Evolutionary conservation across 257 asterid genomes (phyloP).

Genomic region (Solanum pimpinellifolium): DNA sequence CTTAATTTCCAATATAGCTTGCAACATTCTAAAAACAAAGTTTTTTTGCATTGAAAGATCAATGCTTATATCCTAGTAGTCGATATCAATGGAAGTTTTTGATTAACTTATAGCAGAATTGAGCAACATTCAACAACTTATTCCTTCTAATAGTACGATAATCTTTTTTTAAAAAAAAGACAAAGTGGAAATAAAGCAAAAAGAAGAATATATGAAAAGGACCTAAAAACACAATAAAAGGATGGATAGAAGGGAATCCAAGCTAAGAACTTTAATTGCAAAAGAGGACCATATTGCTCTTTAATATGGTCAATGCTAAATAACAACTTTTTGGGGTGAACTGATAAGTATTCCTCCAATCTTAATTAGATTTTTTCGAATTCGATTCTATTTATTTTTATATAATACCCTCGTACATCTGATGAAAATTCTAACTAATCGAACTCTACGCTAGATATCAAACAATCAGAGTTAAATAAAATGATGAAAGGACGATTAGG

Average conservation of each 20-base stretch:
- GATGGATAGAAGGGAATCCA: slow-evolving; percentile 20
- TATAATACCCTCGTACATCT: rapidly evolving
- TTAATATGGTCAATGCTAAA: neutral
- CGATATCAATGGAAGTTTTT: neutral
- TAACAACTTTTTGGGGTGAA: neutral
- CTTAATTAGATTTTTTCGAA: neutral
- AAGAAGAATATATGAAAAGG: neutral
- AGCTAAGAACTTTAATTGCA: neutral
- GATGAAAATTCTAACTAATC: neutral
- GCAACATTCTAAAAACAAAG: neutral
- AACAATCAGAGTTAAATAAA: neutral
- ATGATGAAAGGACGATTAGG: neutral
- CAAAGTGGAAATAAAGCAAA: neutral
- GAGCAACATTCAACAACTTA: neutral
- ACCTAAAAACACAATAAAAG: neutral
- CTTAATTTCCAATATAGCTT: neutral
- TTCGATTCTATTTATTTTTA: neutral
- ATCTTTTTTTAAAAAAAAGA: neutral
- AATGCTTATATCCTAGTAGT: neutral
- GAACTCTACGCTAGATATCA: rapidly evolving
- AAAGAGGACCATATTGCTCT: neutral
- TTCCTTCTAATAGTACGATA: neutral
- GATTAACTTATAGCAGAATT: neutral
- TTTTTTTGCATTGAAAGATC: neutral
- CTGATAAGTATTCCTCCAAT: rapidly evolving